Evolutionary conservation across 2,329 filamentous ascomycete genomes (phyloP).

Genomic region (Mycogone perniciosa): DNA sequence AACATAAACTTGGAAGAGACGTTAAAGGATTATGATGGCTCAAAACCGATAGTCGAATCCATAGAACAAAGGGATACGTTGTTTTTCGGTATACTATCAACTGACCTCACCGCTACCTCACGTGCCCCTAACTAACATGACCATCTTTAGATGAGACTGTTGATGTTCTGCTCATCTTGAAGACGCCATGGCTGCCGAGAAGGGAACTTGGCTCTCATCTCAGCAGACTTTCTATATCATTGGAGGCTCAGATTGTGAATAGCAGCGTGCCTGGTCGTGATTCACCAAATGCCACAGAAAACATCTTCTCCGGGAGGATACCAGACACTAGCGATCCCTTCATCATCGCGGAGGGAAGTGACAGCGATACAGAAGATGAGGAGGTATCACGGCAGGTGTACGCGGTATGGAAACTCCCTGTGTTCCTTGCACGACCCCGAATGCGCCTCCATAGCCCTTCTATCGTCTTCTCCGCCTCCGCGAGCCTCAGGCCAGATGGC

Average conservation of each 20-base stretch:
- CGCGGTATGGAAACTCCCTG: slow-evolving; percentile 54
- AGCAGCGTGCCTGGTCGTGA: slow-evolving; percentile 43
- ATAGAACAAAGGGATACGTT: slow-evolving; percentile 58
- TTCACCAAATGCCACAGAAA: slow-evolving; percentile 44
- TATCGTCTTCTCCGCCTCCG: slow-evolving; percentile 57
- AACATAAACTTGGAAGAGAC: slow-evolving; percentile 47
- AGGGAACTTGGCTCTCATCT: slow-evolving; percentile 52
- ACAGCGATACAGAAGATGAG: slow-evolving; percentile 19
- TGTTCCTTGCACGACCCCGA: slow-evolving; percentile 53
- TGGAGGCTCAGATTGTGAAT: slow-evolving; percentile 62
- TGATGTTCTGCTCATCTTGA: slow-evolving; percentile 61
- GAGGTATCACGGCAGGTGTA: slow-evolving; percentile 37
- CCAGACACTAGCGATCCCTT: slow-evolving; percentile 45
- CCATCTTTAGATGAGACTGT: slow-evolving; percentile 63
- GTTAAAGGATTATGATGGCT: slow-evolving; percentile 38
- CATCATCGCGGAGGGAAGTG: slow-evolving; percentile 40
- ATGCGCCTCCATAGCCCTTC: slow-evolving; percentile 61
- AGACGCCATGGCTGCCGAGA: slow-evolving; percentile 55
- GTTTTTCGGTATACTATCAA: slow-evolving; percentile 60
- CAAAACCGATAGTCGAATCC: slow-evolving; percentile 45
- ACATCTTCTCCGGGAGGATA: slow-evolving; percentile 52
- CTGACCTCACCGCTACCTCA: slow-evolving; percentile 16
- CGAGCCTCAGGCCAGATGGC: slow-evolving; percentile 49
- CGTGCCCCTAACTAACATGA: slow-evolving; percentile 25
- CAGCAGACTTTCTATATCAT: slow-evolving; percentile 54